Base-by-base conservation (phyloP, 164 flowering plant species). In the Hamamelis virginiana region DNA sequence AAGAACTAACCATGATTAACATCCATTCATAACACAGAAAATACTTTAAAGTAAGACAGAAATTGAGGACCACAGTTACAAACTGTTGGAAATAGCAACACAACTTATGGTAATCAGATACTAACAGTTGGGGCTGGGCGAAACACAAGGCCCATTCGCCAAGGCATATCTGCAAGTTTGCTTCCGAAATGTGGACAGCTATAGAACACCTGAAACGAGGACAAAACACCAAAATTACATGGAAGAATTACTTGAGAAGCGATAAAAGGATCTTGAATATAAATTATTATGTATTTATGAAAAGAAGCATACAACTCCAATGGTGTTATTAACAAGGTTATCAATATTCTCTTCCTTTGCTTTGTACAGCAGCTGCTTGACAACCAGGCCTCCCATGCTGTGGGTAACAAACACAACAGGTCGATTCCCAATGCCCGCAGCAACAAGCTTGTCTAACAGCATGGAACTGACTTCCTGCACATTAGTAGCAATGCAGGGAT, bases 111-210 rank as follows among this genome's bases (percentile, higher is more conserved):
- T 33, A 61, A 74, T 64, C 52, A 62, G 52, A 67, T 62, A 87
- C 95, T 86, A 18, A 94, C 98, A 43, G 90, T 83, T 21, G 98
- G 96, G 55, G 99, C 97, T 58, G 99, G 99, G 61, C 98, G 97
- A 66, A 96, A 69, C 38, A 96, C 97, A 75, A 87, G 82, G 68
- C 98, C 98, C 96, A 96, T 96, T 67, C 96, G 84, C 96, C 95
- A 96, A 72, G 99, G 99, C 91, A 96, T 81, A 69, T 96, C 99
- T 59, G 97, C 98, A 69, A 93, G 98, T 75, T 81, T 96, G 85
- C 99, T 96, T 73, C 98, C 99, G 80, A 93, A 91, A 84, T 96
- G 99, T 33, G 99, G 99, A 73, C 97, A 96, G 78, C 98, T 96
- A 75, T 96, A 96, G 78, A 96, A 96, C 46, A 91, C 96, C 99